These are phyloP conservation scores for Hanseniaspora vineae DNA, from an alignment of 805 yeast species.

Conservation along the genomic window DNA sequence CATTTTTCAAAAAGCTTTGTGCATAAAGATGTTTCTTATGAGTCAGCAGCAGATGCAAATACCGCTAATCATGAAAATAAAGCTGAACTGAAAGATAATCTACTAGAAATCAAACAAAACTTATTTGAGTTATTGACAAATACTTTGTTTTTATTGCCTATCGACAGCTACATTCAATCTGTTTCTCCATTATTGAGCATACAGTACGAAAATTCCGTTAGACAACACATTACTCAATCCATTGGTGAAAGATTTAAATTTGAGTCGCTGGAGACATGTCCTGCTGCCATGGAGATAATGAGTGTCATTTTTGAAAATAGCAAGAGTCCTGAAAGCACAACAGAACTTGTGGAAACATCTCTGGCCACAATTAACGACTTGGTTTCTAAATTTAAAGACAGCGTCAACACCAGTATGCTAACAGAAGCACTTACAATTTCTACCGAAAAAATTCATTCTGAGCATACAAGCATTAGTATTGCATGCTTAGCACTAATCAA, in stretches of 20 bases:
- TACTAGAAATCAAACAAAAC: slow-evolving; percentile 25
- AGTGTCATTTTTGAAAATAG: slow-evolving; percentile 33
- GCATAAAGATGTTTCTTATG: neutral
- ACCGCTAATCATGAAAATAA: slow-evolving; percentile 9
- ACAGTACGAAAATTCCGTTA: slow-evolving; percentile 30
- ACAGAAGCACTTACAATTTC: slow-evolving; percentile 37
- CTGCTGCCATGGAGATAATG: slow-evolving; percentile 39
- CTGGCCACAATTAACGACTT: slow-evolving; percentile 55
- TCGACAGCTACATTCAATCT: slow-evolving; percentile 56
- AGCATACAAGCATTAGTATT: slow-evolving; percentile 49
- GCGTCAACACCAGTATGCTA: slow-evolving; percentile 34
- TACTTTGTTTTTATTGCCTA: slow-evolving; percentile 60
- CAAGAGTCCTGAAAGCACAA: slow-evolving; percentile 15
- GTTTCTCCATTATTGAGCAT: slow-evolving; percentile 30
- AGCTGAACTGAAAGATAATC: slow-evolving; percentile 3
- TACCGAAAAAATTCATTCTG: slow-evolving; percentile 37
- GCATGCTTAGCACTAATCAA: slow-evolving; percentile 65
- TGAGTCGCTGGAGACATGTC: slow-evolving; percentile 42
- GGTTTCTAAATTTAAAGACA: slow-evolving; percentile 47
- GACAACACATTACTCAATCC: slow-evolving; percentile 48
- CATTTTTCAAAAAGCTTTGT: neutral
- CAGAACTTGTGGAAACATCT: slow-evolving; percentile 51
- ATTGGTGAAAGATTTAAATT: slow-evolving; percentile 55
- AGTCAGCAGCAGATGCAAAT: neutral
- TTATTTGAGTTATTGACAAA: slow-evolving; percentile 47